A percentile compares a stretch with the other conserved stretches of the same genome.
phyloP scores from a whole-genome alignment of 257 asterid species.

The Gentiana dahurica region DNA sequence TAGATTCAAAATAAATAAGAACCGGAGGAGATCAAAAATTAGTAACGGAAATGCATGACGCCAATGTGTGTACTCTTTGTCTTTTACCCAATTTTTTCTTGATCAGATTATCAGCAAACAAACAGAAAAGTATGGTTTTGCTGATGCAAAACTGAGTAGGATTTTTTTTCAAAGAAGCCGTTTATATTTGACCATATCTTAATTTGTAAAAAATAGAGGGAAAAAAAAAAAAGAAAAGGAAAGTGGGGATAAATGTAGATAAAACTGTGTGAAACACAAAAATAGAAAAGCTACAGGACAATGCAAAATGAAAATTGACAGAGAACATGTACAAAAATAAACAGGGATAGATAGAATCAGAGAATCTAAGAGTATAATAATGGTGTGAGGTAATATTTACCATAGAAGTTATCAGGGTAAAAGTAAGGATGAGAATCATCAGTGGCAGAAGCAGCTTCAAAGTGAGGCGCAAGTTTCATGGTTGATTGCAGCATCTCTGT shows the following conservation, averaged over 20 bases:
- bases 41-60: slow-evolving; percentile 18
- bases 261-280: not conserved
- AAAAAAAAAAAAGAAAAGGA: not conserved
- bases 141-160: slow-evolving; percentile 6
- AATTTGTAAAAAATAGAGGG: too few relatives aligned
- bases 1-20: too few relatives aligned
- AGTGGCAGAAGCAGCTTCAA: slow-evolving; percentile 8
- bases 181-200: not conserved
- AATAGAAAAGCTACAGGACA: too few relatives aligned
- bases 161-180: not conserved
- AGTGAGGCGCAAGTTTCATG: slow-evolving; percentile 18
- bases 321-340: too few relatives aligned
- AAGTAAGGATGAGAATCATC: slow-evolving; percentile 47
- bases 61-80: slow-evolving; percentile 22
- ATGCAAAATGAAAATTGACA: too few relatives aligned
- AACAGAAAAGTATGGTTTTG: slow-evolving; percentile 23
- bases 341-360: too few relatives aligned
- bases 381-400: slow-evolving; percentile 29
- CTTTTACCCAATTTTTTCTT: slow-evolving; percentile 26
- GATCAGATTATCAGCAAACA: slow-evolving; percentile 24
- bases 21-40: not conserved
- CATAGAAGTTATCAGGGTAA: slow-evolving; percentile 66
- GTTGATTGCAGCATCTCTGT: slow-evolving; percentile 27
- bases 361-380: not conserved
- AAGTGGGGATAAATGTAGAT: too few relatives aligned